phyloP scores from a whole-genome alignment of 495 filamentous ascomycete genomes.

The Penicillium herquei region DNA sequence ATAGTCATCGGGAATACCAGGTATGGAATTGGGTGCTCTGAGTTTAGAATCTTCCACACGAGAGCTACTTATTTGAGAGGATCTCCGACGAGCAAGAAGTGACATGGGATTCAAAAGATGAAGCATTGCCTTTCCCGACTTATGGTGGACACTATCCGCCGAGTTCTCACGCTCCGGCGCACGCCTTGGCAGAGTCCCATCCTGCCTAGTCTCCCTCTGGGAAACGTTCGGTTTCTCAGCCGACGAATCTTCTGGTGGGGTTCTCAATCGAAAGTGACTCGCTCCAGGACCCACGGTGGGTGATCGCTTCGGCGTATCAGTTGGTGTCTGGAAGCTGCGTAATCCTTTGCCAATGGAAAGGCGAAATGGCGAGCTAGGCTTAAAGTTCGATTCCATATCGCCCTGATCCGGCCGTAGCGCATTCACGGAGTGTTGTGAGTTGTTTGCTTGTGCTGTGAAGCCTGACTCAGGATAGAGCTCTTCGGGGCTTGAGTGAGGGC shows the following conservation, averaged over 20 bases:
- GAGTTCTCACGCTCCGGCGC: constrained; percentile 31
- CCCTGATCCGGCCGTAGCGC: constrained; percentile 25
- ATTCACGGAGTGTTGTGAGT: constrained; percentile 27
- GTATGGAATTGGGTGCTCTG: constrained; percentile 49
- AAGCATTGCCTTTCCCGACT: constrained; percentile 58
- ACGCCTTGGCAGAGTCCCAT: constrained; percentile 23
- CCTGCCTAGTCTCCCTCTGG: constrained; percentile 29
- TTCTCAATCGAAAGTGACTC: constrained; percentile 35
- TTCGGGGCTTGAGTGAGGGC: constrained; percentile 38
- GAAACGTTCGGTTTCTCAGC: constrained; percentile 26
- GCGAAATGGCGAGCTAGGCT: constrained; percentile 39
- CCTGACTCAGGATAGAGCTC: constrained; percentile 24
- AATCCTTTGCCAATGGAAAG: constrained; percentile 35
- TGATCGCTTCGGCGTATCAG: constrained; percentile 31
- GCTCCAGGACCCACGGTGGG: constrained; percentile 24
- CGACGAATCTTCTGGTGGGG: constrained; percentile 33
- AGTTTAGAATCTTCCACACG: constrained; percentile 49
- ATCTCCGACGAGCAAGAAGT: constrained; percentile 58
- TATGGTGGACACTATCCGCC: constrained; percentile 34
- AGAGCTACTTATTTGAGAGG: constrained; percentile 43
- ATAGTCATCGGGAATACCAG: constrained; percentile 67
- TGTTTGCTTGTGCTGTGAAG: constrained; percentile 28
- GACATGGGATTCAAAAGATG: constrained; percentile 69
- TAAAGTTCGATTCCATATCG: constrained; percentile 30
- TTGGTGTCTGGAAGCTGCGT: constrained; percentile 19